phyloP scores from a whole-genome alignment of 805 yeast species.

The Metschnikowia matae region DNA sequence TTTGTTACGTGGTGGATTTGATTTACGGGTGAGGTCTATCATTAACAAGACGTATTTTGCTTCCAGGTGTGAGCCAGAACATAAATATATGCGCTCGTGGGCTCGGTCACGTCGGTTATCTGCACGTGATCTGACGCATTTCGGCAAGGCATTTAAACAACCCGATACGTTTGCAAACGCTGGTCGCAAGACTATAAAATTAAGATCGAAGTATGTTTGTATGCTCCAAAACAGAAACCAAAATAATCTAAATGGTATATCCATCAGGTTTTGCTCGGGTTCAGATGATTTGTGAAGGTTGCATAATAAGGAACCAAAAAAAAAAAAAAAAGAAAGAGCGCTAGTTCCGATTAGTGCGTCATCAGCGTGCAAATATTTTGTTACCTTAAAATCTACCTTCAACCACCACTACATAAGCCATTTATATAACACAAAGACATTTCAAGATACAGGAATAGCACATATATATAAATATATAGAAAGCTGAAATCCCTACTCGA shows the following conservation, averaged over 20 bases:
- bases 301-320: neutral
- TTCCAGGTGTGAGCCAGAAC: neutral
- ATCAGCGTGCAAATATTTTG: neutral
- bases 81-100: neutral
- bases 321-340: constrained; percentile 1
- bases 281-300: neutral
- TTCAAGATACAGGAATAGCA: neutral
- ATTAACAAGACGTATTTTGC: neutral
- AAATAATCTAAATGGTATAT: neutral
- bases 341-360: constrained; percentile 1
- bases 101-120: neutral
- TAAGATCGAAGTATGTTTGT: neutral
- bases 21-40: constrained; percentile 34
- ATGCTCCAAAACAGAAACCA: neutral
- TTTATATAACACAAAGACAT: neutral
- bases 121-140: constrained; percentile 1
- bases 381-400: neutral
- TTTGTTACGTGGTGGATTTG: constrained; percentile 51
- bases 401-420: no score
- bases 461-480: no score
- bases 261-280: neutral
- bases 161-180: neutral
- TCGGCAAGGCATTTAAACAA: neutral
- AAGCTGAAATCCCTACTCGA: no score
- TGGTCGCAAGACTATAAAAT: neutral